Percentiles rank a stretch among this genome's conserved stretches.
These are phyloP conservation scores for Chaetomiaceae sp. DNA, from an alignment of 2,329 filamentous ascomycete genomes.

Conservation along the genomic window DNA sequence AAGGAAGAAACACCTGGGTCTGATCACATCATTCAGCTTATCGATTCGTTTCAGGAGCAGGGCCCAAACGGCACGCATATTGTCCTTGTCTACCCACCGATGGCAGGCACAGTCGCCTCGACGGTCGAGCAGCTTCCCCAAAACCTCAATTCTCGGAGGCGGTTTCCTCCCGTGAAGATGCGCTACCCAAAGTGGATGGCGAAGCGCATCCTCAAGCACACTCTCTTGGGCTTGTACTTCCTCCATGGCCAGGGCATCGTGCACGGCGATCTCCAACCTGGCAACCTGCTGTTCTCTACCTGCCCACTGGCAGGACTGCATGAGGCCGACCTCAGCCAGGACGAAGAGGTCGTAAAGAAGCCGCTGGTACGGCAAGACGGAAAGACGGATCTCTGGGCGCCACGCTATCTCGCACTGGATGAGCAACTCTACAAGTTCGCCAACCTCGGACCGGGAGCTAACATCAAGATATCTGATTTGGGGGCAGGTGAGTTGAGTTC, in stretches of 20 bases:
- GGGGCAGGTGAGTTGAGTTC: too few relatives aligned
- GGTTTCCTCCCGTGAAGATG: background rate
- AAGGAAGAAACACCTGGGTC: too few relatives aligned
- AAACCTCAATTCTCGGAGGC: background rate
- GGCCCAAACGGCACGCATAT: background rate
- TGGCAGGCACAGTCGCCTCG: background rate
- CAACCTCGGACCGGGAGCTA: too few relatives aligned
- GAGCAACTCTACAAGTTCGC: background rate
- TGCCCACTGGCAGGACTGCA: background rate
- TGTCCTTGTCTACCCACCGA: background rate
- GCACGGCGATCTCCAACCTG: background rate
- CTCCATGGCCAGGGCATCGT: background rate
- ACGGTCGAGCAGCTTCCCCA: background rate
- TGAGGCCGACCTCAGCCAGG: background rate
- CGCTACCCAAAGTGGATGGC: background rate
- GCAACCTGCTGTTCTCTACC: background rate
- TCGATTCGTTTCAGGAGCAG: background rate
- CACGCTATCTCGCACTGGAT: background rate
- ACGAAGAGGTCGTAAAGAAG: background rate
- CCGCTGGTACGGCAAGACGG: background rate
- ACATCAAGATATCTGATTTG: too few relatives aligned
- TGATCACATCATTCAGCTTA: background rate
- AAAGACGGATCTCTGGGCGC: background rate
- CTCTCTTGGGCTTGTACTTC: background rate
- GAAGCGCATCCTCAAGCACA: background rate